These are phyloP conservation scores for Oldenlandia corymbosa DNA, from an alignment of 257 asterid genomes.

Conservation along the genomic window DNA sequence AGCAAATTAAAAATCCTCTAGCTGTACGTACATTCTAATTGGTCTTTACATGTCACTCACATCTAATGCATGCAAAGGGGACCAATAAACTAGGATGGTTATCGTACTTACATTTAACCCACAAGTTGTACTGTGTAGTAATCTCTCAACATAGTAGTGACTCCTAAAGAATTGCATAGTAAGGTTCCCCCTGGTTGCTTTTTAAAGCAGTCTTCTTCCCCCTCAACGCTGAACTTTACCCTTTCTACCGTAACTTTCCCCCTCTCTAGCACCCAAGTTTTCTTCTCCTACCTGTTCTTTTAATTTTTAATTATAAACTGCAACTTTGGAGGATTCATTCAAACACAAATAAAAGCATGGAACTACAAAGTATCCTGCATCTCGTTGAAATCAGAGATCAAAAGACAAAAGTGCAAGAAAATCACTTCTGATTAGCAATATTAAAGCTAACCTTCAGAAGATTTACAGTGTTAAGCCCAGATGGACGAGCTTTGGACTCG, in stretches of 20 bases:
- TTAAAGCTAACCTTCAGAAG: constrained; percentile 62
- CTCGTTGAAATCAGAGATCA: constrained; percentile 1
- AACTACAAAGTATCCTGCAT: neutral
- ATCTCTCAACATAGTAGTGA: neutral
- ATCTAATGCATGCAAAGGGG: neutral
- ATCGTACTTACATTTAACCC: neutral
- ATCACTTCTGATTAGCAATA: neutral
- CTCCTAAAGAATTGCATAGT: neutral
- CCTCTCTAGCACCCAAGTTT: neutral
- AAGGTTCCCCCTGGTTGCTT: neutral
- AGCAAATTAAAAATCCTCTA: neutral
- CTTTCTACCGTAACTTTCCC: neutral
- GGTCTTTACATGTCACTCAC: neutral
- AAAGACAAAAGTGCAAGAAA: constrained; percentile 12
- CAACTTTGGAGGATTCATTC: neutral
- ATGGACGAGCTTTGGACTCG: constrained; percentile 67
- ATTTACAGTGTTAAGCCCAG: constrained; percentile 90
- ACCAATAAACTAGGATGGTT: neutral
- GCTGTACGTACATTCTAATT: neutral
- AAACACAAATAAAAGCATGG: neutral
- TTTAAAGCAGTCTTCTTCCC: neutral
- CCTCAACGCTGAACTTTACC: too few species aligned
- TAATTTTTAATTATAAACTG: neutral
- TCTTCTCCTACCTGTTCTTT: neutral
- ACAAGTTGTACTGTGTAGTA: too few species aligned